Base-by-base conservation (phyloP, 1,284 basidiomycete genomes). In the Porogramme epimiltina region DNA sequence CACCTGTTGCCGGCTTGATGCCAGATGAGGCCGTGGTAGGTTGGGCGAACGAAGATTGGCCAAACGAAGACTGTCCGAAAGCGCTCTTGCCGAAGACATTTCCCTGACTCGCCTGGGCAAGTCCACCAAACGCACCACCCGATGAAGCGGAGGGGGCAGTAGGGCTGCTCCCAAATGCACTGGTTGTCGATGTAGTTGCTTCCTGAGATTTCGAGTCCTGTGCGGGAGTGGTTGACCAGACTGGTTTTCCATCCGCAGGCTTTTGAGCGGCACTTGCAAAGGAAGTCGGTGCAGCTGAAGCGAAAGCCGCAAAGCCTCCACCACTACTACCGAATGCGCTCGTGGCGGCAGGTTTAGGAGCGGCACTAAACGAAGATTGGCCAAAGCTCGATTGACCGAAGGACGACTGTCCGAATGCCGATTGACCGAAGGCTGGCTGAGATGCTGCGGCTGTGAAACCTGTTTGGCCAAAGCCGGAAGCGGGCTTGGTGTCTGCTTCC, bases 51-150 rank as follows among this genome's bases (percentile, higher is more conserved):
- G 65, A 62, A 3, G 55, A 39, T 4, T 53, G 5, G 2, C 77
- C 75, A 54, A 79, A 79, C 8, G 62, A 64, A 5, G 70, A 68
- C 45, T 64, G 62, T 25, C 55, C 54, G 23, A 58, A 58, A 41
- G 44, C 16, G 48, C 75, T 55, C 53, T 70, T 68, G 1, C 68
- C 73, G 38, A 73, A 72, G 2, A 62, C 48, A 51, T 54, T 71
- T 66, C 11, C 24, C 25, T 53, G 45, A 20, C 18, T 52, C 22
- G 41, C 23, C 16, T 66, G 59, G 3, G 60, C 58, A 38, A 64
- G 42, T 11, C 47, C 47, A 42, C 52, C 42, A n/a, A 53, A 51
- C 18, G 50, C 51, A 13, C 50, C 51, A 26, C 42, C 41, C 25
- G 44, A 15, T 13, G 53, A 13, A 1, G 49, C 16, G 2, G 42